Base-by-base conservation (phyloP, 768 basidiomycete species). In the Psilocybe cyanescens region DNA sequence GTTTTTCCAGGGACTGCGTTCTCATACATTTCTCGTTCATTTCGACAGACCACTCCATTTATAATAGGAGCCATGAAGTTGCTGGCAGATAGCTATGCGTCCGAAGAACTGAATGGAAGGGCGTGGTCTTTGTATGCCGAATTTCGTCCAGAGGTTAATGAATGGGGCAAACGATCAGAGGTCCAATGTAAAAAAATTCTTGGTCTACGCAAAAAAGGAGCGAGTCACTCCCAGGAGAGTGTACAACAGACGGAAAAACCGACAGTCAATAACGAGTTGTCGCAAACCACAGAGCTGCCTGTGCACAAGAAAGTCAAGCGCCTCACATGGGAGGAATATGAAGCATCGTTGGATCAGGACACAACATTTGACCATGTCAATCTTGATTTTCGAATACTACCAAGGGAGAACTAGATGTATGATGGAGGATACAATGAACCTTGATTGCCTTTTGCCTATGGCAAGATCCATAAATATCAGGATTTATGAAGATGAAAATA, bases 91-190 rank as follows among this genome's bases (percentile, higher is more conserved):
- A 89, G 84, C 63, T 92, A 85, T 65, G 63, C 78, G 7, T 78
- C 83, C 0, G 70, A 80, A 48, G 86, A 90, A 54, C 78, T 94
- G 17, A 90, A 89, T 68, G 71, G 70, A 50, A 76, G 81, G 58
- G 97, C 90, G 8, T 95, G 91, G 79, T 76, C 81, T 17, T 79
- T 99, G 46, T 99, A 98, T 71, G 84, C 87, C 28, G 89, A 92
- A 16, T 97, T 98, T 73, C 87, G 96, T 60, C 96, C 96, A 8
- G 79, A 81, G 11, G 88, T 87, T 0, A 86, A 86, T 29, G 87
- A 85, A 28, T 99, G 96, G 96, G 96, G 96, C 4, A 85, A 89
- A 71, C 83, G 85, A 58, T 91, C 88, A 3, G 87, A 92, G 66
- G 78, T 97, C 29, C 81, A 81, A 39, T 92, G 91, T 68, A 79